Evolutionary conservation across 2,329 filamentous ascomycete species (phyloP), one percentile per base, ranked within the genome.

Genomic region (Ascochyta pisi): DNA sequence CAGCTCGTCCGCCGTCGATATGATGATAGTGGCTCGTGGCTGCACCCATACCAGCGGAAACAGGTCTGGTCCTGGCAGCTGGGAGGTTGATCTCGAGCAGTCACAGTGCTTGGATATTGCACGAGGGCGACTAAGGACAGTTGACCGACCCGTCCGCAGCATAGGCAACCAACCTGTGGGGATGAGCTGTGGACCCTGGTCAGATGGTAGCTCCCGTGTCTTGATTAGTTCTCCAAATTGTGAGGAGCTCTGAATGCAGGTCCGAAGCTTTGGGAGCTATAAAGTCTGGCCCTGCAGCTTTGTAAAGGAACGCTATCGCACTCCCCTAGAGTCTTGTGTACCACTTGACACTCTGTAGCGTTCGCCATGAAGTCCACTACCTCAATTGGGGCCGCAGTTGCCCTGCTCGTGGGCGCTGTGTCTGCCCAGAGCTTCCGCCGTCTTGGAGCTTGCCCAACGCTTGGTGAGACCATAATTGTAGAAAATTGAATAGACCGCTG

Each of bases 351-450:
- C 57, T 66, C 53, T 49, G 49, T 59, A 54, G 50, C 57, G 57
- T 61, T 65, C 67, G 56, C 33, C 29, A 75, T 75, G 73, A 72
- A 69, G 64, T 64, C 63, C 44, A 58, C 58, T 39, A 69, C 60
- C 52, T 65, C 67, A 57, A 65, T 66, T 61, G 57, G 59, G 60
- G 61, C 65, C 45, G 64, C 66, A 46, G 68, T 62, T 55, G 68
- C 64, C 63, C 63, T 73, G 54, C 60, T 75, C 24, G 50, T 61
- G 34, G 58, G 66, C 46, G 59, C 62, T 58, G 67, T 60, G 39
- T 70, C 66, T 57, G 82, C 82, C 33, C 82, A 85, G 71, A 82
- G 81, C n/a, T 84, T 81, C 68, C 82, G 82, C 66, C 77, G 83
- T 51, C 74, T 85, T 26, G 83, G 82, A 60, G 77, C 80, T 50